Evolutionary conservation across 768 basidiomycete species (phyloP), one percentile per base, ranked within the genome.

Genomic region (Termitomyces sp.): DNA sequence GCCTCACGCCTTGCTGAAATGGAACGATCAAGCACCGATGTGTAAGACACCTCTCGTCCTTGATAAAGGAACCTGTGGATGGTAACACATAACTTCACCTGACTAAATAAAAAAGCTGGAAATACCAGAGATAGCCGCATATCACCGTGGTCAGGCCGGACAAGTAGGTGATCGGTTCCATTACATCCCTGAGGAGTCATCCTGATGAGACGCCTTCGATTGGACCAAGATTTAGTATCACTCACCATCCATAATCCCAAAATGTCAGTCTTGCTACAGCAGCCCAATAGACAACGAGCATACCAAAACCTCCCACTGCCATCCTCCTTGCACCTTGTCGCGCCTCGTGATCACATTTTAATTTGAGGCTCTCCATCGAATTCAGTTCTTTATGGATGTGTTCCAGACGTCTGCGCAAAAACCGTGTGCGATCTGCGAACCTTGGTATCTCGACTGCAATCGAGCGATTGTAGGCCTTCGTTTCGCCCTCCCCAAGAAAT

Each of bases 151-250:
- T 28, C 28, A 88, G 70, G 4, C 84, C 85, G 16, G 84, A 85
- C n/a, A 88, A 74, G 68, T 87, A 87, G 3, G 85, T 89, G 45
- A 88, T 78, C 0, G 88, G 88, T 68, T 89, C 87, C 86, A 89
- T 89, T 5, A 87, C 71, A 64, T 88, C 86, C 83, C 82, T 80
- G 68, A n/a, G 46, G 39, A 50, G 45, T 2, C 15, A 55, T 16
- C 35, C n/a, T 63, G 46, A 49, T 58, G 39, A 11, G 4, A 28
- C 28, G 28, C 22, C 33, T 8, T 36, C 13, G 50, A 35, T 35
- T 35, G 1, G 1, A 20, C 50, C 18, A 52, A 15, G 28, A 20
- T 33, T n/a, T 32, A 32, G 12, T 40, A 39, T 4, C 28, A 28
- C 73, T 55, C 59, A 81, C 81, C 82, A 84, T 16, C 83, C 82